These are phyloP conservation scores for Emergomyces orientalis DNA, from an alignment of 2,329 filamentous ascomycete genomes.

Conservation along the genomic window DNA sequence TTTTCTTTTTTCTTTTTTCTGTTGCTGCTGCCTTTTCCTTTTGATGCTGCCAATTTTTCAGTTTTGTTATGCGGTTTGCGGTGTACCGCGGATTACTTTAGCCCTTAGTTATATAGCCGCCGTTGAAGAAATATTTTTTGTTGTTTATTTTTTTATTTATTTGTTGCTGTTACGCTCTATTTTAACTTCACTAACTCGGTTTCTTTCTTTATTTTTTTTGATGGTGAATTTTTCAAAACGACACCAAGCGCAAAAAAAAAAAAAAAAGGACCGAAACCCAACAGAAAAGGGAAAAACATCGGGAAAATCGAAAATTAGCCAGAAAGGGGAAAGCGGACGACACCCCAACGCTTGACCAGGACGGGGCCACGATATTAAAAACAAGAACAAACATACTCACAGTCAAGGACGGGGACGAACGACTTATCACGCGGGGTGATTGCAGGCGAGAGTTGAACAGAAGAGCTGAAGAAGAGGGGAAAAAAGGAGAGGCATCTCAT, in stretches of 20 bases:
- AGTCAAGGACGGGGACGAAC: not conserved
- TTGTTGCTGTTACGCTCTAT: too few species aligned
- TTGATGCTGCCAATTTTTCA: too few species aligned
- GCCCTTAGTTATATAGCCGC: too few species aligned
- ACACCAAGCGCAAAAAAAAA: not conserved
- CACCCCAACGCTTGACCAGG: not conserved
- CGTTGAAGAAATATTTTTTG: too few species aligned
- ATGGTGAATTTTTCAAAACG: not conserved
- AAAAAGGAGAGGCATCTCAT: not conserved
- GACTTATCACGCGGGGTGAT: not conserved
- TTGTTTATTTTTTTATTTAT: not conserved
- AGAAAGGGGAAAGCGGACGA: conserved; percentile 2
- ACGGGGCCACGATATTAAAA: not conserved
- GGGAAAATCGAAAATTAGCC: conserved; percentile 2
- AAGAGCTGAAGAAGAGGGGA: not conserved
- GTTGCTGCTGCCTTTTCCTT: too few species aligned
- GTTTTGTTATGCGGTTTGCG: too few species aligned
- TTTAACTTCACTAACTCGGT: too few species aligned
- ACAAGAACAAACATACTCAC: not conserved
- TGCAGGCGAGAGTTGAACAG: not conserved
- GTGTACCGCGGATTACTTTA: too few species aligned
- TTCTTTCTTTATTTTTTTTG: not conserved
- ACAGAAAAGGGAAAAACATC: not conserved
- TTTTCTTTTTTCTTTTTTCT: not conserved
- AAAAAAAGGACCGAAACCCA: not conserved